Conservation (phyloP, 352 stramenopile genomes). For the Globisporangium irregulare region DNA sequence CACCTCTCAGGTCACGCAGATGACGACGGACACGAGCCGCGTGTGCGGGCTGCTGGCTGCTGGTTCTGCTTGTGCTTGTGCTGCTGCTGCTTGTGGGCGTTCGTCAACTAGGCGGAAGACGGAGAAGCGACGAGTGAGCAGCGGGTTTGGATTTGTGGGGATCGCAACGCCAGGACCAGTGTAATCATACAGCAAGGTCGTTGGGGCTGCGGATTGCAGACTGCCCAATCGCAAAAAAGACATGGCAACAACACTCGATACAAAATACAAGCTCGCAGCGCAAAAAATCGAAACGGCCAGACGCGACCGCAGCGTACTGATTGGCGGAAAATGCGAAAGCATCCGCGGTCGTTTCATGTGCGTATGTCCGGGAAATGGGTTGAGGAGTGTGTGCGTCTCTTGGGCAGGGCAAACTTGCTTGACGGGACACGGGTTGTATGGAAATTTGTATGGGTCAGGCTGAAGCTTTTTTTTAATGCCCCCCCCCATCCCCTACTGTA, state of each 20-base stretch:
- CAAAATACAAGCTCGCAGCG: background rate
- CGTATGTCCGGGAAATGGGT: slow-evolving; percentile 6
- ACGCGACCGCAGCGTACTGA: slow-evolving; percentile 9
- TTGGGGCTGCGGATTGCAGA: background rate
- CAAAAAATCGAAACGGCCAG: slow-evolving; percentile 20
- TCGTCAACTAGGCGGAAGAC: background rate
- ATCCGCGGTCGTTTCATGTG: slow-evolving; percentile 8
- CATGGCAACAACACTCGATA: background rate
- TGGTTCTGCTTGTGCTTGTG: too few species aligned
- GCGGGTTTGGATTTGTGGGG: background rate
- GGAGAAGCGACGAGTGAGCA: background rate
- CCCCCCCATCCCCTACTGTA: background rate
- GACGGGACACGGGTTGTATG: slow-evolving; percentile 2
- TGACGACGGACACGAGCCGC: background rate
- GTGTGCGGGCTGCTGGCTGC: background rate
- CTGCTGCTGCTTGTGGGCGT: background rate
- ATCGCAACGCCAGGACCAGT: background rate
- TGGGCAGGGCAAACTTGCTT: background rate
- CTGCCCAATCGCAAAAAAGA: background rate
- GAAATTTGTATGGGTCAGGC: background rate
- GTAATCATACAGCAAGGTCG: background rate
- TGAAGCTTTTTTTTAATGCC: background rate
- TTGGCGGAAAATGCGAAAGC: slow-evolving; percentile 7
- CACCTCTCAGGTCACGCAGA: background rate
- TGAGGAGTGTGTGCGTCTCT: background rate